Percentiles rank a stretch among this genome's conserved stretches.
phyloP scores from a whole-genome alignment of 2,329 filamentous ascomycete species.

The Epichloe amarillans region DNA sequence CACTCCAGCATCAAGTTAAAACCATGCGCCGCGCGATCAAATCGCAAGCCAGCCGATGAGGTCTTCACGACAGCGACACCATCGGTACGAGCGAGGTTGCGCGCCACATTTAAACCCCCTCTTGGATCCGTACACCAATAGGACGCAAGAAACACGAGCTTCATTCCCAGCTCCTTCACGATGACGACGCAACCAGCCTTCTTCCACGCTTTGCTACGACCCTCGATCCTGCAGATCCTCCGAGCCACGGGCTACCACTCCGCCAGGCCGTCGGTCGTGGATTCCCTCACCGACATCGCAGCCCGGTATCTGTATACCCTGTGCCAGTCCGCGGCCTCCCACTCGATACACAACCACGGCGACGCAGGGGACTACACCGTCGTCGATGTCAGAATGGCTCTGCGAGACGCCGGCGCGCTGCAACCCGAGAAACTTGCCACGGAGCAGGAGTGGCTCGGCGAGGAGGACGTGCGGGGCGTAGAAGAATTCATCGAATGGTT shows the following conservation, averaged over 20 bases:
- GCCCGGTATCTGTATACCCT: conserved; percentile 68
- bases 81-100: conserved; percentile 11
- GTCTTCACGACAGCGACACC: conserved; percentile 15
- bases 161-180: conserved; percentile 5
- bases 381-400: conserved; percentile 71
- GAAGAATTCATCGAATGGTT: conserved; percentile 73
- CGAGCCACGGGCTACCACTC: conserved; percentile 83
- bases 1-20: conserved; percentile 8
- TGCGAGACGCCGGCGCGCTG: conserved; percentile 69
- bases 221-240: conserved; percentile 78
- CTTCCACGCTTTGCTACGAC: conserved; percentile 68
- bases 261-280: conserved; percentile 67
- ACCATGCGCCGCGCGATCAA: conserved; percentile 16
- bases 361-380: conserved; percentile 36
- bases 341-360: conserved; percentile 56
- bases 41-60: conserved; percentile 17
- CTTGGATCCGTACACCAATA: neutral
- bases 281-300: conserved; percentile 77
- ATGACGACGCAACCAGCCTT: conserved; percentile 36
- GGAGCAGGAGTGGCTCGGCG: conserved; percentile 54
- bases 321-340: conserved; percentile 55
- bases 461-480: conserved; percentile 69
- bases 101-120: neutral
- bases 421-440: conserved; percentile 51
- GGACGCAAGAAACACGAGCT: neutral